These are phyloP conservation scores for Corymbia maculata DNA, from an alignment of 345 rosid genomes.

Conservation along the genomic window DNA sequence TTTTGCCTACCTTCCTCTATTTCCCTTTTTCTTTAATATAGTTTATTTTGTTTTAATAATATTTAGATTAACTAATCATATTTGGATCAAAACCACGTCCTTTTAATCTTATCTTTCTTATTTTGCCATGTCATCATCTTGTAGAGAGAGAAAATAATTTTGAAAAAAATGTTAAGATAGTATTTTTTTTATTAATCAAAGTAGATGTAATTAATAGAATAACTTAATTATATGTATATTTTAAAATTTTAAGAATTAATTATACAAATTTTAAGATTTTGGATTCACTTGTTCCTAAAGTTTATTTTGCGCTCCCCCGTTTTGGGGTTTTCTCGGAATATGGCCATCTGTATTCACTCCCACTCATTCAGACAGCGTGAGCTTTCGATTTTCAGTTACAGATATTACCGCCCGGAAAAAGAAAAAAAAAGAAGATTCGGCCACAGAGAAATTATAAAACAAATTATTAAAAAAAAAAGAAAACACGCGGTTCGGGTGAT, in stretches of 20 bases:
- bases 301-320: not conserved
- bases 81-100: too few species aligned
- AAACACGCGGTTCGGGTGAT: not conserved
- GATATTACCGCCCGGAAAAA: not conserved
- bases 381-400: not conserved
- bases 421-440: not conserved
- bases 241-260: too few species aligned
- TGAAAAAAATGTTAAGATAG: too few species aligned
- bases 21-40: not conserved
- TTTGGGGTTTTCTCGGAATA: not conserved
- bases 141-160: too few species aligned
- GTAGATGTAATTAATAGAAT: too few species aligned
- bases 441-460: not conserved
- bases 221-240: too few species aligned
- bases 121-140: too few species aligned
- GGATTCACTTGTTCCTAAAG: not conserved
- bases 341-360: not conserved
- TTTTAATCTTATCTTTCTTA: too few species aligned
- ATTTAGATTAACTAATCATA: too few species aligned
- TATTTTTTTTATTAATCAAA: too few species aligned
- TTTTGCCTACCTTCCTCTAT: not conserved
- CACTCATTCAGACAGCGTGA: not conserved
- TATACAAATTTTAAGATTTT: too few species aligned
- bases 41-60: too few species aligned
- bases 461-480: rapidly evolving